Evolutionary conservation across 2,329 filamentous ascomycete genomes (phyloP).

Genomic region (Dactylonectria estremocensis): DNA sequence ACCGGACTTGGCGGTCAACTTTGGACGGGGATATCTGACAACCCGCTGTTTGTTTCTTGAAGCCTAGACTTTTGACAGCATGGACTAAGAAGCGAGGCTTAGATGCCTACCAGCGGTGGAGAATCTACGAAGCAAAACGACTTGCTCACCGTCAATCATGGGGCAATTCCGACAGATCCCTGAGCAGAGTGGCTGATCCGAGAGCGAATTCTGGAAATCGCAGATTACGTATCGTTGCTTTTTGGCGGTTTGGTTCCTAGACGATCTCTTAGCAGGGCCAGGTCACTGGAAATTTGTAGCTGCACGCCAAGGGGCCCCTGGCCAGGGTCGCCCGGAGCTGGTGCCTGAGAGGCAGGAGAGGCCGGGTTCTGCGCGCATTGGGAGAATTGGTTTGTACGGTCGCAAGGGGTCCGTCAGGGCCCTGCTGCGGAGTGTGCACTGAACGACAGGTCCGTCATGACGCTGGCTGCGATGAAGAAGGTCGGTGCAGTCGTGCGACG

Average conservation of each 20-base stretch:
- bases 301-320: conserved; percentile 47
- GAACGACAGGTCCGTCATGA: conserved; percentile 26
- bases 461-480: conserved; percentile 12
- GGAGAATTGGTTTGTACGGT: conserved; percentile 22
- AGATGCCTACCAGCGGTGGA: conserved; percentile 34
- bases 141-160: conserved; percentile 25
- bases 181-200: conserved; percentile 31
- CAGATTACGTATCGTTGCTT: conserved; percentile 43
- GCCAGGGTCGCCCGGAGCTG: conserved; percentile 41
- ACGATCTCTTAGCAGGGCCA: conserved; percentile 35
- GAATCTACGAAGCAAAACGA: conserved; percentile 31
- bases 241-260: conserved; percentile 37
- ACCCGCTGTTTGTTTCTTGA: conserved; percentile 24
- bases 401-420: neutral
- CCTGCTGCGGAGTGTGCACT: conserved; percentile 13
- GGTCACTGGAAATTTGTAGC: conserved; percentile 49
- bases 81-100: conserved; percentile 26
- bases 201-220: conserved; percentile 37
- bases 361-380: conserved; percentile 36
- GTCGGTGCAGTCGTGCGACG: conserved; percentile 4
- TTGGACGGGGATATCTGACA: neutral
- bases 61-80: conserved; percentile 9
- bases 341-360: conserved; percentile 41
- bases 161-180: conserved; percentile 32
- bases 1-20: neutral